These are phyloP conservation scores for Phytopythium delawarense DNA, from an alignment of 352 stramenopile genomes.

Conservation along the genomic window DNA sequence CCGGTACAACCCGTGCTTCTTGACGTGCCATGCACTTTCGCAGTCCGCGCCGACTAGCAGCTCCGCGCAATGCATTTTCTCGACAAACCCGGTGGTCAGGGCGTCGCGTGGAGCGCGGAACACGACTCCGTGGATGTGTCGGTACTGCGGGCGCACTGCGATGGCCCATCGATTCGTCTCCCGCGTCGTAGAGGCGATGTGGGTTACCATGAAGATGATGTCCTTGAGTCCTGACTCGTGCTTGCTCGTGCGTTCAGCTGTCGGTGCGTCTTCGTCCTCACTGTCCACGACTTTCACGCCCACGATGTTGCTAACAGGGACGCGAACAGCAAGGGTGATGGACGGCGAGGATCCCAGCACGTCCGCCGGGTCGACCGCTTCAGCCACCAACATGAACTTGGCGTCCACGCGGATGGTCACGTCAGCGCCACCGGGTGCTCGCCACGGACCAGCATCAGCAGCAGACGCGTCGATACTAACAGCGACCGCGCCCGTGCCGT, in stretches of 20 bases:
- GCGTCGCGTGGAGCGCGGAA: conserved; percentile 14
- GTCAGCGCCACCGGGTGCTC: background rate
- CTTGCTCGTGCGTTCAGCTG: background rate
- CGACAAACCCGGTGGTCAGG: conserved; percentile 7
- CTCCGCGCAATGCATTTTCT: conserved; percentile 18
- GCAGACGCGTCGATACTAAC: background rate
- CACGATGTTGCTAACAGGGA: background rate
- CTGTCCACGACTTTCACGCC: background rate
- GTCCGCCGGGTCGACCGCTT: background rate
- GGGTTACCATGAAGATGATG: background rate
- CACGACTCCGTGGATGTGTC: conserved; percentile 30
- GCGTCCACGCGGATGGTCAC: conserved; percentile 1
- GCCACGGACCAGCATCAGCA: background rate
- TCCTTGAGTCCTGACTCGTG: background rate
- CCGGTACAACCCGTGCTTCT: conserved; percentile 31
- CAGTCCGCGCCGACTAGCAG: conserved; percentile 23
- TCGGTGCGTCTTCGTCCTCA: background rate
- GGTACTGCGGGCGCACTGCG: conserved; percentile 21
- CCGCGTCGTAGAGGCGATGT: conserved; percentile 1
- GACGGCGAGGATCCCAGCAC: background rate
- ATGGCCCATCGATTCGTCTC: background rate
- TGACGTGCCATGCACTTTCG: conserved; percentile 24
- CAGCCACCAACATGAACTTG: background rate
- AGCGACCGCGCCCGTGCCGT: background rate
- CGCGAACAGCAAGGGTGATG: background rate